Evolutionary conservation across 2,329 filamentous ascomycete genomes (phyloP).

Genomic region (Colletotrichum sidae): DNA sequence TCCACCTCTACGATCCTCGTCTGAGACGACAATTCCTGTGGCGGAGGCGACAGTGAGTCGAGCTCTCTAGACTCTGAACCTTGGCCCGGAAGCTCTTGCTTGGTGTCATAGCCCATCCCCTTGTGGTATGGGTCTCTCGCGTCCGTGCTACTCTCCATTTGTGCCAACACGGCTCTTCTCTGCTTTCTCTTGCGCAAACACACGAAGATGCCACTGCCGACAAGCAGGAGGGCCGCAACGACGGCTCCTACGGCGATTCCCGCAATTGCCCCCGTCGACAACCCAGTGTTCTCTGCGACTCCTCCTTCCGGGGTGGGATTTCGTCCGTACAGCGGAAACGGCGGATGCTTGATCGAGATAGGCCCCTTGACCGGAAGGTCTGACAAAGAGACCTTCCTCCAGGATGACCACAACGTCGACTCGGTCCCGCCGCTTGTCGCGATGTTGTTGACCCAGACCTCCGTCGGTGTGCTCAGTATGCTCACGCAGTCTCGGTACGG

Average conservation of each 20-base stretch:
- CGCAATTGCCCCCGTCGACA: conserved; percentile 12
- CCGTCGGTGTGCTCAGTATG: conserved; percentile 8
- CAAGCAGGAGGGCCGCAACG: not conserved
- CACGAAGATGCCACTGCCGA: not conserved
- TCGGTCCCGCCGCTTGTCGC: conserved; percentile 8
- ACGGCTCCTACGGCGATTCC: conserved; percentile 4
- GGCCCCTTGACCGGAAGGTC: not conserved
- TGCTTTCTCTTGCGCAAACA: conserved; percentile 12
- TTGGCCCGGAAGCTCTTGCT: conserved; percentile 21
- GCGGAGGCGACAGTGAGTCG: not conserved
- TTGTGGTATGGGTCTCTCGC: not conserved
- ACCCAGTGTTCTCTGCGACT: not conserved
- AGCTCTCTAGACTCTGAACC: not conserved
- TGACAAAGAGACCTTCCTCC: conserved; percentile 13
- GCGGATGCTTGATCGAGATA: conserved; percentile 7
- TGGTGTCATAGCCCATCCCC: conserved; percentile 8
- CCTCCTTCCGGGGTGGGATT: not conserved
- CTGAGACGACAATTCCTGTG: conserved; percentile 16
- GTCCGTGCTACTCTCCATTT: not conserved
- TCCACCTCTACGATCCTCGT: conserved; percentile 10
- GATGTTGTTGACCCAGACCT: conserved; percentile 22
- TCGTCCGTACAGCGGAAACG: conserved; percentile 17
- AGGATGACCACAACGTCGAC: not conserved
- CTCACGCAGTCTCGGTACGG: conserved; percentile 19
- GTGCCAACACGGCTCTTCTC: not conserved